Evolutionary conservation across 805 yeast genomes (phyloP).

Genomic region (Blastobotrys robertii): DNA sequence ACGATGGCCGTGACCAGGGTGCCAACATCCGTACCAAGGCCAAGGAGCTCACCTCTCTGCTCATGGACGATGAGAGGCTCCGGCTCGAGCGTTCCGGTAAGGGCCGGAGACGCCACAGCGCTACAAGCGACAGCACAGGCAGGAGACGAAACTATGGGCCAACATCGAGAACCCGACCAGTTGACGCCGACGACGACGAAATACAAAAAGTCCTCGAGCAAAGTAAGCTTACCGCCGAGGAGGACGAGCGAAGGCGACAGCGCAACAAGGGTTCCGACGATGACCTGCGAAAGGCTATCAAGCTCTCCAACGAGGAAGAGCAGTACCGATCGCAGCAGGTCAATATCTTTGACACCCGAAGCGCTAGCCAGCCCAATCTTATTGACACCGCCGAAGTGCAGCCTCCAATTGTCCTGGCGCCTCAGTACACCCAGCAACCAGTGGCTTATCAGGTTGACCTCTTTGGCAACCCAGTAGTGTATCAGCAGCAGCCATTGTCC

Average conservation of each 20-base stretch:
- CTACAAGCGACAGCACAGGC: neutral
- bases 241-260: slow-evolving; percentile 51
- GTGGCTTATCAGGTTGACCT: slow-evolving; percentile 42
- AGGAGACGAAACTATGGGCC: neutral
- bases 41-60: slow-evolving; percentile 69
- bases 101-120: slow-evolving; percentile 8
- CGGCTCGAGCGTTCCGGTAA: slow-evolving; percentile 49
- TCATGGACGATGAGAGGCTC: slow-evolving; percentile 75
- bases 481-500: slow-evolving; percentile 33
- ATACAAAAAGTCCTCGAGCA: slow-evolving; percentile 72
- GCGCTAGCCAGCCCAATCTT: slow-evolving; percentile 16
- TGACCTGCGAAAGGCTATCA: slow-evolving; percentile 59
- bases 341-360: slow-evolving; percentile 13
- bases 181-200: slow-evolving; percentile 76
- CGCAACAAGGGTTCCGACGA: slow-evolving; percentile 38
- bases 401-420: slow-evolving; percentile 28
- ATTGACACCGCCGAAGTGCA: slow-evolving; percentile 27
- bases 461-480: slow-evolving; percentile 51
- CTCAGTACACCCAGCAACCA: slow-evolving; percentile 19
- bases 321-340: slow-evolving; percentile 36
- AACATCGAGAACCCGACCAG: neutral
- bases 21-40: slow-evolving; percentile 83
- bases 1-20: slow-evolving; percentile 75
- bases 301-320: slow-evolving; percentile 68
- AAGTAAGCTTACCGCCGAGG: slow-evolving; percentile 72